These are phyloP conservation scores for Coniophora puteana DNA, from an alignment of 1,284 basidiomycete species.

Conservation along the genomic window DNA sequence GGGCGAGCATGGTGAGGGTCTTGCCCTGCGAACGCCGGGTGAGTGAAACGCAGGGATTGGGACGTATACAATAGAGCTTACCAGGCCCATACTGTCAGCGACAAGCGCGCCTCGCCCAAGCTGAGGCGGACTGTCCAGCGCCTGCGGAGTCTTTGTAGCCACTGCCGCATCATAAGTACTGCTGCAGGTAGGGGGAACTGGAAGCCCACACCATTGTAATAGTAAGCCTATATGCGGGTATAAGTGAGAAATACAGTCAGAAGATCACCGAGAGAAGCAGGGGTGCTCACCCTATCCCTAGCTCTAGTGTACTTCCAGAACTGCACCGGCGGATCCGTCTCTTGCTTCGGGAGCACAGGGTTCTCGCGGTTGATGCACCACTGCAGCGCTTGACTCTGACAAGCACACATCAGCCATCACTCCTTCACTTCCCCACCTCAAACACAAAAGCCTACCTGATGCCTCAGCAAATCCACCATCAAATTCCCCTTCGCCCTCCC, in stretches of 20 bases:
- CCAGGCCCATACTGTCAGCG: conserved; percentile 86
- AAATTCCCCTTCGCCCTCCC: conserved; percentile 61
- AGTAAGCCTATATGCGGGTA: conserved; percentile 44
- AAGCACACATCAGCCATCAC: neutral
- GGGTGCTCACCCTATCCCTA: conserved; percentile 49
- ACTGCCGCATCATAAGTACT: conserved; percentile 36
- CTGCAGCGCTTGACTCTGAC: conserved; percentile 66
- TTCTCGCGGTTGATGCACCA: conserved; percentile 82
- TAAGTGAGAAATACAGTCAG: neutral
- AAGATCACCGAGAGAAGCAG: conserved; percentile 3
- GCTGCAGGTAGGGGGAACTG: conserved; percentile 1
- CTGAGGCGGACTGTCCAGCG: conserved; percentile 43
- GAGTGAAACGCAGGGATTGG: conserved; percentile 2
- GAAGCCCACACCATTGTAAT: conserved; percentile 57
- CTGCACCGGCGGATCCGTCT: conserved; percentile 74
- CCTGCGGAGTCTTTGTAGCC: conserved; percentile 77
- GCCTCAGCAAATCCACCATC: conserved; percentile 69
- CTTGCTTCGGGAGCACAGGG: conserved; percentile 62
- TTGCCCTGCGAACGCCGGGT: conserved; percentile 55
- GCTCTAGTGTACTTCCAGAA: conserved; percentile 76
- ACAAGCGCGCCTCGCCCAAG: conserved; percentile 83
- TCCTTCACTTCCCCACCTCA: no score
- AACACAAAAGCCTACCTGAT: conserved; percentile 53
- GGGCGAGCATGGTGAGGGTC: conserved; percentile 77
- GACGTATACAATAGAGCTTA: conserved; percentile 14